A percentile compares a stretch with the other conserved stretches of the same genome.
Evolutionary conservation across 164 flowering plant genomes (phyloP).

Genomic region (Vitis cinerea): DNA sequence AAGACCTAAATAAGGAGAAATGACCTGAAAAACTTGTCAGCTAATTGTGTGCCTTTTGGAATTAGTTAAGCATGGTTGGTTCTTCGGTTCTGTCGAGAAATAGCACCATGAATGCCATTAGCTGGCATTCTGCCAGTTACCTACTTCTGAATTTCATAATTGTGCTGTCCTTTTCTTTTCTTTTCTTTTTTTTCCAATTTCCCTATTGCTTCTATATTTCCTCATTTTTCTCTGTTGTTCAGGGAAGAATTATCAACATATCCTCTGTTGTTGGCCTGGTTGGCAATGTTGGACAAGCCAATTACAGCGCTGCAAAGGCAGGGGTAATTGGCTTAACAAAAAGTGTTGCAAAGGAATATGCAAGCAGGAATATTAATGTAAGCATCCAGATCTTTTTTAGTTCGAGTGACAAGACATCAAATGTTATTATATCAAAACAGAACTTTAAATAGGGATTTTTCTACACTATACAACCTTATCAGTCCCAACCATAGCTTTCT

Average conservation of each 20-base stretch:
- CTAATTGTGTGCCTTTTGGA: too few species aligned
- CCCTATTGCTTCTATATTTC: neutral
- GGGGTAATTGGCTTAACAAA: constrained; percentile 98
- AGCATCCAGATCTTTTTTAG: constrained; percentile 20
- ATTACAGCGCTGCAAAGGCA: constrained; percentile 98
- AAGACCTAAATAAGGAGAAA: too few species aligned
- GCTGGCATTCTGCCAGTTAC: too few species aligned
- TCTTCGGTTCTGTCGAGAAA: too few species aligned
- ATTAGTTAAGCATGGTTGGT: too few species aligned
- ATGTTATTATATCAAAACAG: neutral
- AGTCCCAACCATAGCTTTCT: neutral
- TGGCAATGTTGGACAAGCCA: constrained; percentile 94
- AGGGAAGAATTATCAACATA: constrained; percentile 93
- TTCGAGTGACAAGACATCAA: neutral
- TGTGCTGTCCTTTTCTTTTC: too few species aligned
- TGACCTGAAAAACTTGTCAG: too few species aligned
- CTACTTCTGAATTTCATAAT: too few species aligned
- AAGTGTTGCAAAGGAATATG: constrained; percentile 85
- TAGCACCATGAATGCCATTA: too few species aligned
- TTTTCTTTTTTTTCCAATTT: neutral
- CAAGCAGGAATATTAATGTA: constrained; percentile 86
- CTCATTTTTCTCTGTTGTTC: constrained; percentile 6
- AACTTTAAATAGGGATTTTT: too few species aligned
- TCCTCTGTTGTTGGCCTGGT: constrained; percentile 93
- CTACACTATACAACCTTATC: neutral